Base-by-base conservation (phyloP, 768 basidiomycete species). In the Kondoa subrosea region DNA sequence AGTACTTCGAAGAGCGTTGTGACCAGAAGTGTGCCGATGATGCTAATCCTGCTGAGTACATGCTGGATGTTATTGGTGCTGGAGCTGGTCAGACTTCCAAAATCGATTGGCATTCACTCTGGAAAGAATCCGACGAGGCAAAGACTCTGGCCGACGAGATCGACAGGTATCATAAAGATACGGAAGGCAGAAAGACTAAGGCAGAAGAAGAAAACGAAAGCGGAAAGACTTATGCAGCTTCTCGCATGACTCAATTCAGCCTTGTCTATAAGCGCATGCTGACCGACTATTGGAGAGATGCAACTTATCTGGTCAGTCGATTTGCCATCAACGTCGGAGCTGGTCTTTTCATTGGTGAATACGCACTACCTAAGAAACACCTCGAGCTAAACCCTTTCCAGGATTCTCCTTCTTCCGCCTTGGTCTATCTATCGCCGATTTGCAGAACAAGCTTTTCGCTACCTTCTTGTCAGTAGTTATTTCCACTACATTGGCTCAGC, bases 71-170 rank as follows among this genome's bases (percentile, higher is more conserved):
- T 26, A 78, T 80, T 66, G 88, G 88, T 63, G 81, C 87, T 58
- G 79, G 78, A 34, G 81, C 85, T 14, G 82, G 85, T 0, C 81
- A 84, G 60, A 81, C 89, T 33, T 87, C 87, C 1, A 81, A 85
- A 65, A 83, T 83, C 29, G 90, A 92, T 72, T 92, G 90, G 90
- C 85, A 85, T 65, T 85, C 89, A 70, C 79, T 88, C 64, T 92
- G 89, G 89, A 76, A 82, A 21, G 83, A 87, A 56, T 89, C 87
- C 1, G 78, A 82, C 0, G 87, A 91, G 77, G 73, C 72, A 62
- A 68, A 70, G 2, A 65, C 74, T 1, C 75, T 78, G 26, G 76
- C 76, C 70, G 73, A 72, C 8, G 80, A 82, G 68, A 81, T 84
- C 65, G 72, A 75, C n/a, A 70, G 75, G 34, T 78, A 83, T 72